These are phyloP conservation scores for Blepharisma japonicum DNA, from an alignment of 73 alveolate genomes.

Conservation along the genomic window DNA sequence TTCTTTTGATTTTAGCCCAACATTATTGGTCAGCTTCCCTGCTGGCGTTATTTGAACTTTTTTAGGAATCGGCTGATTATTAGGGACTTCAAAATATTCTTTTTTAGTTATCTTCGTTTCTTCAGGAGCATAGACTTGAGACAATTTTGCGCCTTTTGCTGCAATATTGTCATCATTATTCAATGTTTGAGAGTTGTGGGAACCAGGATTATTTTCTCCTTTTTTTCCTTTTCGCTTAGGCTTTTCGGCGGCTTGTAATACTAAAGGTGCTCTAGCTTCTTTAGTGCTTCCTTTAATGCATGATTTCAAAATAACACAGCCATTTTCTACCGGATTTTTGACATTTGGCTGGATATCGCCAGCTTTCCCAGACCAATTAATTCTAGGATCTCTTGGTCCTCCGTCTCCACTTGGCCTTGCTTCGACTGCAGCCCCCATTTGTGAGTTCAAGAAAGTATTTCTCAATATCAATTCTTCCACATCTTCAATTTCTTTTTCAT, in stretches of 20 bases:
- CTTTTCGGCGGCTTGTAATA: background rate
- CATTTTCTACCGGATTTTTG: background rate
- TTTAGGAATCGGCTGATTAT: too few relatives aligned
- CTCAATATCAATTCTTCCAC: constrained; percentile 83
- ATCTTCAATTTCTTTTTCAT: constrained; percentile 53
- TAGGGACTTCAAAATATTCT: too few relatives aligned
- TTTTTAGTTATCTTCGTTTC: too few relatives aligned
- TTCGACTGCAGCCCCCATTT: constrained; percentile 51
- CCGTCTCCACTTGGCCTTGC: background rate
- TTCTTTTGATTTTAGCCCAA: too few relatives aligned
- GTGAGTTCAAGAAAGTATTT: constrained; percentile 82
- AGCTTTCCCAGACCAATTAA: constrained; percentile 26
- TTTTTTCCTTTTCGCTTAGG: background rate
- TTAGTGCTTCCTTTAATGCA: constrained; percentile 11
- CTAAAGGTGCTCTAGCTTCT: constrained; percentile 22
- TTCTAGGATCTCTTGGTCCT: background rate
- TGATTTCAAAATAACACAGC: background rate
- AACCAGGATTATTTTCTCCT: too few relatives aligned
- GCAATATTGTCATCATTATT: too few relatives aligned
- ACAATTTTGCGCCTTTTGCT: too few relatives aligned
- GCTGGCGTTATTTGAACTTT: too few relatives aligned
- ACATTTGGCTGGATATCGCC: background rate
- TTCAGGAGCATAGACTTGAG: too few relatives aligned
- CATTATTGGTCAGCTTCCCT: too few relatives aligned
- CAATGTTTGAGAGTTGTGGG: too few relatives aligned